phyloP scores from a whole-genome alignment of 164 flowering plant genomes.

The Vitis amurensis region DNA sequence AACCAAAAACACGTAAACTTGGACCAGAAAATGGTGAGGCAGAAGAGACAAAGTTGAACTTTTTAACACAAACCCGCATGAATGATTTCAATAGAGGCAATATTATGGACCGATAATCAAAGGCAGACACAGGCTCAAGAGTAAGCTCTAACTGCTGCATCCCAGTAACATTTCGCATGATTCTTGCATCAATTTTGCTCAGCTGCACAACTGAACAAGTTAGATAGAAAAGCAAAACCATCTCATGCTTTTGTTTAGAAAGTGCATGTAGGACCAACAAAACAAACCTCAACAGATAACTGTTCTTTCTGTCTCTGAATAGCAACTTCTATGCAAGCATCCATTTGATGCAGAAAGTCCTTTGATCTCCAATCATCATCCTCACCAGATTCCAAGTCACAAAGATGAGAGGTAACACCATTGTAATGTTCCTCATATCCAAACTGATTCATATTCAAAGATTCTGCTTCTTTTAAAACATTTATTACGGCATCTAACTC shows the following conservation, averaged over 20 bases:
- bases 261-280: conserved; percentile 12
- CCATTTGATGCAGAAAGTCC: conserved; percentile 69
- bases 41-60: not conserved
- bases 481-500: conserved; percentile 77
- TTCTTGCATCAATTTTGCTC: conserved; percentile 85
- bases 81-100: conserved; percentile 77
- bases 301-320: conserved; percentile 89
- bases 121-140: conserved; percentile 63
- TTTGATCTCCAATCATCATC: conserved; percentile 75
- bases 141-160: conserved; percentile 86
- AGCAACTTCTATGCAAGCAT: conserved; percentile 67
- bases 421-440: conserved; percentile 66
- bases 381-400: conserved; percentile 82
- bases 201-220: conserved; percentile 59
- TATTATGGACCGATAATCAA: conserved; percentile 75
- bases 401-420: conserved; percentile 57
- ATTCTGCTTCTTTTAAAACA: conserved; percentile 80
- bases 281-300: conserved; percentile 70
- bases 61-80: conserved; percentile 60
- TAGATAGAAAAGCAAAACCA: conserved; percentile 15
- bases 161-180: conserved; percentile 62
- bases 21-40: conserved; percentile 1
- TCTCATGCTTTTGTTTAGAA: conserved; percentile 1
- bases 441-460: conserved; percentile 57
- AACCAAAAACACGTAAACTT: conserved; percentile 5